Evolutionary conservation across 768 basidiomycete genomes (phyloP).

Genomic region (Lactarius tabidus): DNA sequence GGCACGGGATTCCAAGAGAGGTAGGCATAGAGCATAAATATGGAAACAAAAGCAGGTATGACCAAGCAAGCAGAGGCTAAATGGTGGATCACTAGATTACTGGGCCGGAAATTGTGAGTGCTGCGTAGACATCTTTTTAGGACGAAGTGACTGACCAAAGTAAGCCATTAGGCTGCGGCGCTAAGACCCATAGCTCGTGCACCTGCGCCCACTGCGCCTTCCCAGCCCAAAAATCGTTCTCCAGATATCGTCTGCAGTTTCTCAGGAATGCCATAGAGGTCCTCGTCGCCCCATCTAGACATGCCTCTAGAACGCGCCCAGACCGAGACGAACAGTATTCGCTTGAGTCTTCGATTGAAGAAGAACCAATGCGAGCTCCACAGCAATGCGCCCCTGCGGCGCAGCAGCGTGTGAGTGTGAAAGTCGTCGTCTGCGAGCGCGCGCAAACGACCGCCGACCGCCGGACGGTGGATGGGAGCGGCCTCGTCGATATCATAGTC

Average conservation of each 20-base stretch:
- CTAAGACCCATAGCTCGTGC: constrained; percentile 73
- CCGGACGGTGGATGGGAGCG: constrained; percentile 25
- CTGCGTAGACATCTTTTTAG: no score
- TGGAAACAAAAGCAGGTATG: constrained; percentile 9
- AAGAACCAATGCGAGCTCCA: constrained; percentile 99
- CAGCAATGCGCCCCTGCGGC: constrained; percentile 69
- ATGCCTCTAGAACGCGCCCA: constrained; percentile 78
- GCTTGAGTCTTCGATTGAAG: constrained; percentile 86
- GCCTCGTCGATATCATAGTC: constrained; percentile 70
- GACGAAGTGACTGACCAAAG: constrained; percentile 11
- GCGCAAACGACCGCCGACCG: constrained; percentile 27
- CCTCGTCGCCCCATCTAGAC: constrained; percentile 41
- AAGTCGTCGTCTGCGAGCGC: constrained; percentile 37
- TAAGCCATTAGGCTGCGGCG: constrained; percentile 26
- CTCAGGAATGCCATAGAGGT: constrained; percentile 32
- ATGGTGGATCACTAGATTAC: neutral
- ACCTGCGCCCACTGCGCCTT: constrained; percentile 73
- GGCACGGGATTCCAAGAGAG: neutral
- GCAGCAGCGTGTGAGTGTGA: constrained; percentile 43
- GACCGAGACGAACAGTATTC: constrained; percentile 86
- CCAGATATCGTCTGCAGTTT: constrained; percentile 33
- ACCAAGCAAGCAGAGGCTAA: constrained; percentile 11
- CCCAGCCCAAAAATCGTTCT: constrained; percentile 78
- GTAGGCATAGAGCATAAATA: constrained; percentile 15
- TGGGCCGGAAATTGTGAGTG: constrained; percentile 1